These are phyloP conservation scores for Mycena rebaudengoi DNA, from an alignment of 768 basidiomycete species.

Conservation along the genomic window DNA sequence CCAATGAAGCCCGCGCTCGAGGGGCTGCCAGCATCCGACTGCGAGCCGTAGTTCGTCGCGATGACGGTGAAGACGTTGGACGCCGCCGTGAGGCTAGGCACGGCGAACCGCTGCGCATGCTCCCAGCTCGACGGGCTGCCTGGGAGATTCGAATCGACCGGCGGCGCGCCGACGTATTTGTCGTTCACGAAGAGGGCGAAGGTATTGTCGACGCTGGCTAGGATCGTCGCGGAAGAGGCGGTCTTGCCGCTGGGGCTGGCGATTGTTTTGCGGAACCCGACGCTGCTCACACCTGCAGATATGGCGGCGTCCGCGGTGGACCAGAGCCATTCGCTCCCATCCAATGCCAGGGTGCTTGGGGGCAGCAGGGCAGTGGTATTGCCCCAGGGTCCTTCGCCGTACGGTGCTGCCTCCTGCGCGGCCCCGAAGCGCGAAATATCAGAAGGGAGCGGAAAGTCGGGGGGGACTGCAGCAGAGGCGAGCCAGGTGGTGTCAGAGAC, in stretches of 20 bases:
- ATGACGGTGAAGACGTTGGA: conserved; percentile 8
- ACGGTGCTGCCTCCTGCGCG: conserved; percentile 7
- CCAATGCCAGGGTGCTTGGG: neutral
- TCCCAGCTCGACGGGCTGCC: neutral
- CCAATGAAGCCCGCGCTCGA: conserved; percentile 6
- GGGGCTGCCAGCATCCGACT: neutral
- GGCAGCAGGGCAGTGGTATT: neutral
- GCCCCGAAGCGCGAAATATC: conserved; percentile 14
- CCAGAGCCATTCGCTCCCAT: conserved; percentile 22
- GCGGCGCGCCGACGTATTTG: conserved; percentile 1
- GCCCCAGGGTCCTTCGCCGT: conserved; percentile 20
- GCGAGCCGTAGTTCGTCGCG: conserved; percentile 5
- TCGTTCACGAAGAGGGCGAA: conserved; percentile 16
- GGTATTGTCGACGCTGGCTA: conserved; percentile 14
- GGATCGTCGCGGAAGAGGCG: conserved; percentile 2
- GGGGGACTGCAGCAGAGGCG: conserved; percentile 6
- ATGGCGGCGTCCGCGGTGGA: neutral
- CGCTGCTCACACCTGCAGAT: conserved; percentile 4
- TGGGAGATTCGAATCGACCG: neutral
- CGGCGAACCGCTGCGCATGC: conserved; percentile 2
- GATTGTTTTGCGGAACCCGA: conserved; percentile 25
- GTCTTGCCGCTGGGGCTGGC: conserved; percentile 11
- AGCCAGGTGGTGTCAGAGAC: conserved; percentile 18
- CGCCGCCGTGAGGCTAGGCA: neutral
- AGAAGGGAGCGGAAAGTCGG: conserved; percentile 10